Conservation (phyloP, 129 eudicot genomes). For the Tanacetum coccineum region DNA sequence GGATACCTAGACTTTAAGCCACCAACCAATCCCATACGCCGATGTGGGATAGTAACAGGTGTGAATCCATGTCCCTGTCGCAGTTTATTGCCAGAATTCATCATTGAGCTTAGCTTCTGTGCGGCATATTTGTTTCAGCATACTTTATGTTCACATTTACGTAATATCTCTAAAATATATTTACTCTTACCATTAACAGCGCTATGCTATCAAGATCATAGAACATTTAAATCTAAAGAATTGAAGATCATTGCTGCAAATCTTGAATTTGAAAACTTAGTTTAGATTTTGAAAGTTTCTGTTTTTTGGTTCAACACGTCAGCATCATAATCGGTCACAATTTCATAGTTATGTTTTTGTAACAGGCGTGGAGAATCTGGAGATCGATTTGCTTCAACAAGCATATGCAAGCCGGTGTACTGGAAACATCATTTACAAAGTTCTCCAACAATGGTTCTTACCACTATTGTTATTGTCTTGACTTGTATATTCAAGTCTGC, state of each 20-base stretch:
- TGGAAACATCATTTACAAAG: slow-evolving; percentile 21
- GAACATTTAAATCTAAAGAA: too few species aligned
- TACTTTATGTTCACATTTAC: not conserved
- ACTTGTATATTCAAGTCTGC: slow-evolving; percentile 29
- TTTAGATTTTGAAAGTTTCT: not conserved
- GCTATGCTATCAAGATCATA: too few species aligned
- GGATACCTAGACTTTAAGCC: too few species aligned
- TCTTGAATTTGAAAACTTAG: too few species aligned
- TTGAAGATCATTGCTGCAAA: too few species aligned
- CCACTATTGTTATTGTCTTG: slow-evolving; percentile 30
- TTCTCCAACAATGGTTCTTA: slow-evolving; percentile 29
- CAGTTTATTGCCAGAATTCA: not conserved
- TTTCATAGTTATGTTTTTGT: not conserved
- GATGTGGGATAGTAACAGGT: too few species aligned
- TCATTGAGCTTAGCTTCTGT: not conserved
- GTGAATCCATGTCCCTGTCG: not conserved
- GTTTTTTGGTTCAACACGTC: not conserved
- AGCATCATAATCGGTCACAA: not conserved
- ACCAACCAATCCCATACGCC: too few species aligned
- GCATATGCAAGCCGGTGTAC: slow-evolving; percentile 34
- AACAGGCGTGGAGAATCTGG: slow-evolving; percentile 49
- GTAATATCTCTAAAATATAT: not conserved
- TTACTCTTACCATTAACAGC: not conserved
- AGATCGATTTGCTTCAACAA: slow-evolving; percentile 57
- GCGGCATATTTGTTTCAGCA: not conserved